Conservation (phyloP, 176 grass and related monocot genomes). For the Oryza punctata region DNA sequence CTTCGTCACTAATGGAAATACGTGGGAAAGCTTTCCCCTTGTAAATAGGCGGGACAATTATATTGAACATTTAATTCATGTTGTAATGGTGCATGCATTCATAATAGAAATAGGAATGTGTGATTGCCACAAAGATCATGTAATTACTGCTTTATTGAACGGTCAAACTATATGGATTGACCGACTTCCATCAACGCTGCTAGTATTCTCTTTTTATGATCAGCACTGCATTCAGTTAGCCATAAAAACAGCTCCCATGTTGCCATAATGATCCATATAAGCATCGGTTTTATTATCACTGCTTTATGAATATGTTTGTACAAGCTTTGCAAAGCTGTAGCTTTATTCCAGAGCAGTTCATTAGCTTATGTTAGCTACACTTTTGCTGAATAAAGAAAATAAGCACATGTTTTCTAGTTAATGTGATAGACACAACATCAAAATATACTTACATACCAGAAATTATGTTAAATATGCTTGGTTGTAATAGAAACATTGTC, state of each 20-base stretch:
- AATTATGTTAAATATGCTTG: neutral
- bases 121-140: neutral
- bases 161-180: neutral
- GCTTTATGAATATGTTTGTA: neutral
- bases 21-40: neutral
- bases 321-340: neutral
- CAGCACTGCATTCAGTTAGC: slow-evolving; percentile 5
- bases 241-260: slow-evolving; percentile 3
- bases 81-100: slow-evolving; percentile 13
- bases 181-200: neutral
- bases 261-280: slow-evolving; percentile 9
- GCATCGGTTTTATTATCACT: slow-evolving; percentile 18
- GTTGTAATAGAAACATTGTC: neutral
- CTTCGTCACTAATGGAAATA: neutral
- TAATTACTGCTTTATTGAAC: neutral
- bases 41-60: neutral
- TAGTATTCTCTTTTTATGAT: neutral
- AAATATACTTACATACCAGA: neutral
- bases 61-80: neutral
- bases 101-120: neutral
- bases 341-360: slow-evolving; percentile 12
- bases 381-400: neutral
- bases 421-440: neutral
- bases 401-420: neutral
- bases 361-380: neutral